phyloP scores from a whole-genome alignment of 768 basidiomycete genomes.

The Boletus fagicola region DNA sequence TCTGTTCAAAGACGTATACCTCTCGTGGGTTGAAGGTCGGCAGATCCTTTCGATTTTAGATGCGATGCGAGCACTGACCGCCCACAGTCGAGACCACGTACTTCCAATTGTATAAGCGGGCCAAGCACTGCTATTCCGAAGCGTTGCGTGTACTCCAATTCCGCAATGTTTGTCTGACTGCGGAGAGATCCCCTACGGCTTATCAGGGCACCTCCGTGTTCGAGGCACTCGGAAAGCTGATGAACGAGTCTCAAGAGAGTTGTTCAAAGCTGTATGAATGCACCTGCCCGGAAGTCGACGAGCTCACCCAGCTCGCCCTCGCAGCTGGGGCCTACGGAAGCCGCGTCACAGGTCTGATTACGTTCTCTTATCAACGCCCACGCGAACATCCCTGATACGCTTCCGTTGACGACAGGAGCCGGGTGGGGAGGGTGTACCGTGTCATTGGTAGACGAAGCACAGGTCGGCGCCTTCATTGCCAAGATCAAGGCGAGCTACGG shows the following conservation, averaged over 20 bases:
- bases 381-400: not conserved
- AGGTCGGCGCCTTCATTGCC: slow-evolving; percentile 63
- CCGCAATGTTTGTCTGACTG: slow-evolving; percentile 59
- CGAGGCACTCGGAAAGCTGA: slow-evolving; percentile 59
- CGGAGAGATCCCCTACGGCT: slow-evolving; percentile 25
- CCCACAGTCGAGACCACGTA: slow-evolving; percentile 63
- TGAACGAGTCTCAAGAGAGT: slow-evolving; percentile 76
- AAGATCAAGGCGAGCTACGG: slow-evolving; percentile 58
- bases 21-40: slow-evolving; percentile 80
- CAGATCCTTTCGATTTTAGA: not conserved
- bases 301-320: slow-evolving; percentile 60
- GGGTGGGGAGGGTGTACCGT: slow-evolving; percentile 93
- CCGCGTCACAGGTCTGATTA: slow-evolving; percentile 68
- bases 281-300: slow-evolving; percentile 76
- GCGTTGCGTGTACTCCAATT: slow-evolving; percentile 79
- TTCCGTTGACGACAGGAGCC: slow-evolving; percentile 49
- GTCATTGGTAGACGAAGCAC: slow-evolving; percentile 66
- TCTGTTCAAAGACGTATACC: slow-evolving; percentile 63
- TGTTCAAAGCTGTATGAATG: slow-evolving; percentile 73
- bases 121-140: slow-evolving; percentile 79
- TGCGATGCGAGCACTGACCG: not conserved
- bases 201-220: slow-evolving; percentile 34
- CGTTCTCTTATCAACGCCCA: not conserved
- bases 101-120: slow-evolving; percentile 82
- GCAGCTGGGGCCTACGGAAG: slow-evolving; percentile 77